These are phyloP conservation scores for Chlamydomonas eustigma DNA, from an alignment of 139 green algal species.

Conservation along the genomic window DNA sequence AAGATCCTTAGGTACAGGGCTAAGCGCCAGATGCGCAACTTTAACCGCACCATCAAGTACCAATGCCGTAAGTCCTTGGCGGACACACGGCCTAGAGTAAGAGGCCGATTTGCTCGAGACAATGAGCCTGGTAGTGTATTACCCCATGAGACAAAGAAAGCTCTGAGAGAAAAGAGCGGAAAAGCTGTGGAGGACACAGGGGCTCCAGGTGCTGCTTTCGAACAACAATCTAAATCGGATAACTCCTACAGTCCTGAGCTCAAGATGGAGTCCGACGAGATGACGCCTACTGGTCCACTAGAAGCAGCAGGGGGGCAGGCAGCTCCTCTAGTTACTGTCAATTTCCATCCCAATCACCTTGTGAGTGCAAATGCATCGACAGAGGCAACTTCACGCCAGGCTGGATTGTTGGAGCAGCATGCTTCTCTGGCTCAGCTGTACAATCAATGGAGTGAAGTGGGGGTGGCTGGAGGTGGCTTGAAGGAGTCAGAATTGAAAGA, in stretches of 20 bases:
- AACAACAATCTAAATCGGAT: not conserved
- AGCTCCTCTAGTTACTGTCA: not conserved
- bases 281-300: not conserved
- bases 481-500: not conserved
- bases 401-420: not conserved
- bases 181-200: not conserved
- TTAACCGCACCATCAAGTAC: conserved; percentile 65
- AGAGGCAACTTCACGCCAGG: not conserved
- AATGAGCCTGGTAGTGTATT: conserved; percentile 37
- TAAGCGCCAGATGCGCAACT: conserved; percentile 59
- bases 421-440: not conserved
- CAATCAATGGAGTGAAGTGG: not conserved
- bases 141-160: conserved; percentile 20
- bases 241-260: not conserved
- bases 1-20: conserved; percentile 74
- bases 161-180: not conserved
- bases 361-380: no score
- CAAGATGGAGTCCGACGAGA: not conserved
- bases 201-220: not conserved
- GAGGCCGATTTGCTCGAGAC: conserved; percentile 68
- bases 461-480: no score
- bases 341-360: no score
- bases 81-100: conserved; percentile 65
- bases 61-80: conserved; percentile 79
- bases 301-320: no score